Conservation (phyloP, 257 asterid species). For the Eucommia ulmoides region DNA sequence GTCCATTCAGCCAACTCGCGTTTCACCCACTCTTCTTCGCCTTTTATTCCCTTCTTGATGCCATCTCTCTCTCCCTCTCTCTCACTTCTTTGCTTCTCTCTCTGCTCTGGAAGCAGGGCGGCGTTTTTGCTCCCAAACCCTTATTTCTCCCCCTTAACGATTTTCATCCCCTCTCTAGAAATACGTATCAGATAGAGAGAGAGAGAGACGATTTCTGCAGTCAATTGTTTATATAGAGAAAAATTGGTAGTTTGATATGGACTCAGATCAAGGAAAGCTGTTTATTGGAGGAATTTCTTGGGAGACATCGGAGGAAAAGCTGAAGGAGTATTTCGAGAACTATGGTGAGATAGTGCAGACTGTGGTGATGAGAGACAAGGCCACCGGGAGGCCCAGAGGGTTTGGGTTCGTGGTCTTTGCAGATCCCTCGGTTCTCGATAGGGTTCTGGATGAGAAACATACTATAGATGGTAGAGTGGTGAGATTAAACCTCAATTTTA, state of each 20-base stretch:
- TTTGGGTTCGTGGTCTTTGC: no score
- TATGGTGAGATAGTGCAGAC: no score
- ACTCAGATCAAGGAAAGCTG: conserved; percentile 89
- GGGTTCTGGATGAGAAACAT: conserved; percentile 74
- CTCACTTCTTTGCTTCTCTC: no score
- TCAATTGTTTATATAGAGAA: conserved; percentile 9
- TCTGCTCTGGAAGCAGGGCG: not conserved
- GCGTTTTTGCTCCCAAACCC: not conserved
- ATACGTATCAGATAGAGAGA: no score
- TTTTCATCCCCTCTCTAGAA: not conserved
- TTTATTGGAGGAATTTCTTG: conserved; percentile 89
- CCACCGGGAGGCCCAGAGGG: no score
- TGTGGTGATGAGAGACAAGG: no score
- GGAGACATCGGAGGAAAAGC: conserved; percentile 75
- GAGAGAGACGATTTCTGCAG: no score
- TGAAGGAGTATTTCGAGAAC: no score
- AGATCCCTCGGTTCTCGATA: conserved; percentile 62
- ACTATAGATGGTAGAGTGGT: conserved; percentile 90
- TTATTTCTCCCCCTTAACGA: not conserved
- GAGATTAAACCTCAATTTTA: conserved; percentile 6
- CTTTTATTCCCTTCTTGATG: no score
- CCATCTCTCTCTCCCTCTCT: not conserved
- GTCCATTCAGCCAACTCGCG: not conserved
- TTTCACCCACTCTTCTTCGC: not conserved
- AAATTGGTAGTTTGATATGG: conserved; percentile 21